Evolutionary conservation across 176 grass and related monocot species (phyloP).

Genomic region (Oryza nivara): DNA sequence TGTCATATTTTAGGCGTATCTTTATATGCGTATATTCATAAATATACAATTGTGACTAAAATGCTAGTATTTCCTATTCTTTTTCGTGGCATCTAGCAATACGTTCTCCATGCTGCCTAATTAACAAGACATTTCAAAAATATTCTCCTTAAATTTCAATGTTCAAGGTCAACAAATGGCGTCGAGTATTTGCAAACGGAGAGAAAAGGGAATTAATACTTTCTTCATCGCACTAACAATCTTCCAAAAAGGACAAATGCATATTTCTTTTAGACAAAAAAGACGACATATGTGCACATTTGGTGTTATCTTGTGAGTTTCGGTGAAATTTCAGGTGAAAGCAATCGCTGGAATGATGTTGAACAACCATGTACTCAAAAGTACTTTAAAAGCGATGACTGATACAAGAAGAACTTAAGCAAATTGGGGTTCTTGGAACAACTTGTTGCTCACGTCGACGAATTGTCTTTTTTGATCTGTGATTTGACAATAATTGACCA

Average conservation of each 20-base stretch:
- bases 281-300: neutral
- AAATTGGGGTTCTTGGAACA: neutral
- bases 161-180: neutral
- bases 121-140: neutral
- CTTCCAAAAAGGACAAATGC: neutral
- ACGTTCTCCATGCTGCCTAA: neutral
- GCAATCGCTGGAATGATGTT: neutral
- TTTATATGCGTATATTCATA: neutral
- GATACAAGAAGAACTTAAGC: neutral
- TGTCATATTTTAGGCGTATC: neutral
- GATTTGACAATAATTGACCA: neutral
- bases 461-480: neutral
- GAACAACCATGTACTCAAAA: neutral
- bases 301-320: neutral
- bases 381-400: neutral
- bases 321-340: neutral
- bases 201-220: neutral
- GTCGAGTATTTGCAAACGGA: neutral
- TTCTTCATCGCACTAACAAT: neutral
- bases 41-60: no score
- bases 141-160: neutral
- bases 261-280: neutral
- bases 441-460: constrained; percentile 6
- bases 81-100: neutral
- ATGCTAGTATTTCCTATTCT: no score